A percentile compares a stretch with the other conserved stretches of the same genome.
These are phyloP conservation scores for apple (Malus domestica) DNA, from an alignment of 306 rosid species.

Conservation along the genomic window ASM211411v1 NC_041795.1:2569001-2569500, in stretches of 20 bases:
- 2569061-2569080: too few species aligned
- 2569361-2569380: conserved; percentile 18
- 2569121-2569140: background rate
- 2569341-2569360: background rate
- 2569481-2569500: conserved; percentile 53
- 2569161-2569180: background rate
- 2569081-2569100: background rate
- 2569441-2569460: conserved; percentile 30
- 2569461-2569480: conserved; percentile 59
- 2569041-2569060: too few species aligned
- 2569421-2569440: too few species aligned
- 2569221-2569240: too few species aligned
- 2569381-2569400: background rate
- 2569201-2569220: too few species aligned
- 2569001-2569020: too few species aligned
- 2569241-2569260: background rate
- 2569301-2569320: background rate
- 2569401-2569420: background rate
- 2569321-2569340: background rate
- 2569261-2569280: background rate
- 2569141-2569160: background rate
- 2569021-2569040: too few species aligned
- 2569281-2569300: background rate
- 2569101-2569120: background rate
- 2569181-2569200: too few species aligned